Base-by-base conservation (phyloP, 2,329 filamentous ascomycete genomes). In the Trichocomaceae sp. region DNA sequence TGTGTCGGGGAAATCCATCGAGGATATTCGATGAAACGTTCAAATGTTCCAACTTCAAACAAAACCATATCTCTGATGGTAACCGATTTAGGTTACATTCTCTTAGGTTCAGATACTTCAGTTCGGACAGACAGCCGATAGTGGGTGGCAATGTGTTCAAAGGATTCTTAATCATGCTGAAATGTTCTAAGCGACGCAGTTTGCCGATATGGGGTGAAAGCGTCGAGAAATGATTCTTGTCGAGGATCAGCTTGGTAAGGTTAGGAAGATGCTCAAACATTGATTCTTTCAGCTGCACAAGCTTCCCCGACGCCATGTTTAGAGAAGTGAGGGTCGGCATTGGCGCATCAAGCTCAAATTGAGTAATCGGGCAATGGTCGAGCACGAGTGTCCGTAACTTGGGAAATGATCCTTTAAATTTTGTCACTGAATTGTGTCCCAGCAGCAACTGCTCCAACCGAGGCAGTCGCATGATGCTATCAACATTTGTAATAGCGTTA, bases 1-100 rank as follows among this genome's bases (percentile, higher is more conserved):
- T 77, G 20, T 89, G 89, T 67, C 95, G 96, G 1, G 93, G 93
- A 66, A 99, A 97, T 41, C 83, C 84, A 50, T 91, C 87, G 19
- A 99, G 78, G 6, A 97, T 86, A 63, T 99, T 99, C 10, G 93
- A 96, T 0, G 92, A 97, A 12, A 95, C 85, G 63, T 99, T 99
- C 57, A 99, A 80, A 0, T 87, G 92, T 70, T 97, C 91, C 53
- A 99, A 74, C 66, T 87, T 90, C 63, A 86, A 86, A 50, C 92
- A 92, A 78, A 89, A 92, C 93, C 93, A 99, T n/a, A 99, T 80
- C 66, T 99, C 93, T 66, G 88, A 83, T 1, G 93, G 93, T 31
- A 99, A 77, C 64, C 86, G 87, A 60, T 86, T 87, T 56, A 99
- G 81, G 66, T 97, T 99, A 75, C 97, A 99, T 66, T 93, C 90